Conservation (phyloP, 352 stramenopile species). For the Phytophthora idaei region DNA sequence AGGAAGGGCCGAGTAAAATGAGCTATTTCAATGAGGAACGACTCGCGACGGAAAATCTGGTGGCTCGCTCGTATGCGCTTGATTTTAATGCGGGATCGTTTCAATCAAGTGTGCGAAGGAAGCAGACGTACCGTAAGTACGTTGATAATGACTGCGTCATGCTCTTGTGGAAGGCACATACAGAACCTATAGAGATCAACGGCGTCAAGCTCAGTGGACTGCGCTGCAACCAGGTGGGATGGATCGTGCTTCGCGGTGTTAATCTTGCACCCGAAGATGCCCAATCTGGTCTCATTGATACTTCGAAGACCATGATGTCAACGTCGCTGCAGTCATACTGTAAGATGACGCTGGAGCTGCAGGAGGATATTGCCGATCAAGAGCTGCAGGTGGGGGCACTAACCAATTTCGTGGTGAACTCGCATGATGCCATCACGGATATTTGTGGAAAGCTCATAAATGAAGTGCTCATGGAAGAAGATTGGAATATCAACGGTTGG, state of each 20-base stretch:
- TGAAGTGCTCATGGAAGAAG: slow-evolving; percentile 48
- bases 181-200: slow-evolving; percentile 53
- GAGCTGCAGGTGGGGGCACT: slow-evolving; percentile 45
- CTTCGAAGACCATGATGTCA: slow-evolving; percentile 23
- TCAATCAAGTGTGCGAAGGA: slow-evolving; percentile 42
- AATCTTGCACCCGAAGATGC: slow-evolving; percentile 1
- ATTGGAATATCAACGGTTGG: slow-evolving; percentile 47
- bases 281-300: slow-evolving; percentile 1
- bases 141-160: slow-evolving; percentile 40
- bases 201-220: slow-evolving; percentile 39
- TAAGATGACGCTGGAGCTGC: slow-evolving; percentile 50
- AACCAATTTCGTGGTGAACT: slow-evolving; percentile 53
- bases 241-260: slow-evolving; percentile 31
- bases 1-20: slow-evolving; percentile 32
- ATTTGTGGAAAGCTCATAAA: slow-evolving; percentile 42
- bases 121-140: slow-evolving; percentile 53
- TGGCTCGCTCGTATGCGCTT: slow-evolving; percentile 35
- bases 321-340: slow-evolving; percentile 62
- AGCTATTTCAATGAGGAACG: slow-evolving; percentile 42
- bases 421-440: slow-evolving; percentile 38
- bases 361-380: slow-evolving; percentile 57
- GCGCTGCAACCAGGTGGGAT: slow-evolving; percentile 40
- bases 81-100: slow-evolving; percentile 35
- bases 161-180: slow-evolving; percentile 52
- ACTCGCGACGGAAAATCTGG: slow-evolving; percentile 38